A percentile compares a stretch with the other conserved stretches of the same genome.
phyloP scores from a whole-genome alignment of 805 yeast species.

The Cyberlindnera mississippiensis region DNA sequence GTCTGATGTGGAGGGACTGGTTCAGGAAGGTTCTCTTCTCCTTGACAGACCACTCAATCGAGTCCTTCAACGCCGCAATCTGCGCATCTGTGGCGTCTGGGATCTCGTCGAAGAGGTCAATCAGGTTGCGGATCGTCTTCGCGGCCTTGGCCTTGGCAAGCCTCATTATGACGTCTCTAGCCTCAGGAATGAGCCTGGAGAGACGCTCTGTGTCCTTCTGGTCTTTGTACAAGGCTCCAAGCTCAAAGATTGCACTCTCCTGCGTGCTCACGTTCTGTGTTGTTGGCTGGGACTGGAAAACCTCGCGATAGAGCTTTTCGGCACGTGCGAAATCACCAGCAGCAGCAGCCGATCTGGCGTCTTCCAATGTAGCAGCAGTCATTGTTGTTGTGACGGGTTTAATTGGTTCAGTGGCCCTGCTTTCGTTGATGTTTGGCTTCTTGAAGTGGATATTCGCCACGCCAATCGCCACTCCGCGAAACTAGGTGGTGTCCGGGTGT shows the following conservation, averaged over 20 bases:
- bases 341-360: constrained; percentile 55
- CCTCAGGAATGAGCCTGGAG: constrained; percentile 56
- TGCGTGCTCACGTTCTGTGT: constrained; percentile 26
- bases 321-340: constrained; percentile 51
- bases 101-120: constrained; percentile 69
- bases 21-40: constrained; percentile 86
- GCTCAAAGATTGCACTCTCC: constrained; percentile 49
- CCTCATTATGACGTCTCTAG: constrained; percentile 66
- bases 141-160: constrained; percentile 95
- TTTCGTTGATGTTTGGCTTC: too few relatives aligned
- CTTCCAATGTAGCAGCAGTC: constrained; percentile 36
- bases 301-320: constrained; percentile 51
- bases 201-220: constrained; percentile 48
- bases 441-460: too few relatives aligned
- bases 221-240: constrained; percentile 66
- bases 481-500: constrained; percentile 3
- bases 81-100: constrained; percentile 65
- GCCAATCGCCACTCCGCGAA: neutral
- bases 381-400: constrained; percentile 13
- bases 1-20: constrained; percentile 80
- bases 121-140: constrained; percentile 75
- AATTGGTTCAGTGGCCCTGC: too few relatives aligned
- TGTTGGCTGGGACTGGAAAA: constrained; percentile 36
- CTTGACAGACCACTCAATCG: constrained; percentile 81
- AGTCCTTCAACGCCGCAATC: constrained; percentile 66